A percentile compares a stretch with the other conserved stretches of the same genome.
phyloP scores from a whole-genome alignment of 2,329 filamentous ascomycete genomes.

The Cercospora zeina region DNA sequence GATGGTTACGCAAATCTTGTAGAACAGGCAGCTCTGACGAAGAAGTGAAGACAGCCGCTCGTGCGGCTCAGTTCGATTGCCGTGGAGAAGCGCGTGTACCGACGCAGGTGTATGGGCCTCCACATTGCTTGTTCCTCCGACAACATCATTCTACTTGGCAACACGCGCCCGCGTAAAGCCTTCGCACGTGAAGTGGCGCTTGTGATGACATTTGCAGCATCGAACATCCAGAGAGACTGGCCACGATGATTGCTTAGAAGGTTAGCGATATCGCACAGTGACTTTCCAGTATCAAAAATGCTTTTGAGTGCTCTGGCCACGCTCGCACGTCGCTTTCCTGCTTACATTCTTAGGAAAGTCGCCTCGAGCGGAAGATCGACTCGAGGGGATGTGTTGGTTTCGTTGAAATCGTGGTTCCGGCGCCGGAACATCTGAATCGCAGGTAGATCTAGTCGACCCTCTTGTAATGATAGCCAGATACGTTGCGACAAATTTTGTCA shows the following conservation, averaged over 20 bases:
- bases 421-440: not conserved
- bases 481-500: not conserved
- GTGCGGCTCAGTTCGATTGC: not conserved
- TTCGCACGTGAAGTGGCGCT: not conserved
- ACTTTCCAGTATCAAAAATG: not conserved
- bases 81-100: not conserved
- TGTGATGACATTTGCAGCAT: not conserved
- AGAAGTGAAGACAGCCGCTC: not conserved
- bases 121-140: not conserved
- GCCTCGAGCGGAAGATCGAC: not conserved
- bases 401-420: not conserved
- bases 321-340: not conserved
- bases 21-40: not conserved
- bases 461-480: not conserved
- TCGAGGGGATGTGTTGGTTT: not conserved
- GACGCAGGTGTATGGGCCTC: not conserved
- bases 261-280: not conserved
- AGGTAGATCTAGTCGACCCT: not conserved
- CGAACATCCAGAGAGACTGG: not conserved
- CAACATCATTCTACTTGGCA: not conserved
- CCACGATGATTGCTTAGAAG: not conserved
- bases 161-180: not conserved
- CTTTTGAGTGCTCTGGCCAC: not conserved
- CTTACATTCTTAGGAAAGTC: not conserved
- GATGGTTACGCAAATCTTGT: not conserved